A percentile compares a stretch with the other conserved stretches of the same genome.
Evolutionary conservation across 2,329 filamentous ascomycete genomes (phyloP).

Genomic region (Sodiomyces alkalinus): DNA sequence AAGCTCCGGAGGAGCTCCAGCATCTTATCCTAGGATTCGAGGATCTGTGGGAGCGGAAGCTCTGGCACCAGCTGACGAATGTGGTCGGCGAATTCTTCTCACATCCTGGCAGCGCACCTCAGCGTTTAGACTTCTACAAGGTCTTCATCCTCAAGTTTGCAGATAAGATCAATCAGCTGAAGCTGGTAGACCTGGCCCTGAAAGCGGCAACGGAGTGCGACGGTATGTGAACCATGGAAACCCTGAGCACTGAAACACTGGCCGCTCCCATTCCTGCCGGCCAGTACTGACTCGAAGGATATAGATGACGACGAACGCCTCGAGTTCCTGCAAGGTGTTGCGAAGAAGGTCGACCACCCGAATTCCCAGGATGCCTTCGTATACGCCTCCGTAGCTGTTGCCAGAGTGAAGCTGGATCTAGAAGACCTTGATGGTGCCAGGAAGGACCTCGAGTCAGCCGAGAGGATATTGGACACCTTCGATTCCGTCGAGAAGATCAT

Average conservation of each 20-base stretch:
- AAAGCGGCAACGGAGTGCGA: slow-evolving; percentile 74
- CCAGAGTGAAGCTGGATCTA: slow-evolving; percentile 71
- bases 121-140: slow-evolving; percentile 84
- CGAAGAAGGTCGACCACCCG: slow-evolving; percentile 79
- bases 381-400: slow-evolving; percentile 82
- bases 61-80: slow-evolving; percentile 98
- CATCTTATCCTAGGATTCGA: slow-evolving; percentile 82
- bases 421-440: slow-evolving; percentile 69
- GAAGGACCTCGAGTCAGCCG: slow-evolving; percentile 73
- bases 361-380: slow-evolving; percentile 92
- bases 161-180: slow-evolving; percentile 97
- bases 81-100: slow-evolving; percentile 79
- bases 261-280: no score
- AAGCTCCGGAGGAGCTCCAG: slow-evolving; percentile 77
- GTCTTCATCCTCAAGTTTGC: slow-evolving; percentile 91
- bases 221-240: slow-evolving; percentile 32
- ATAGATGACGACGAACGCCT: slow-evolving; percentile 77
- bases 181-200: slow-evolving; percentile 82
- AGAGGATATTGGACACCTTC: slow-evolving; percentile 78
- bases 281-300: no score
- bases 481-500: slow-evolving; percentile 93
- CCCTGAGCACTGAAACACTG: slow-evolving; percentile 3
- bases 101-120: slow-evolving; percentile 61
- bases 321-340: slow-evolving; percentile 67
- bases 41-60: slow-evolving; percentile 93